These are phyloP conservation scores for Clathrus columnatus DNA, from an alignment of 768 basidiomycete genomes.

Conservation along the genomic window DNA sequence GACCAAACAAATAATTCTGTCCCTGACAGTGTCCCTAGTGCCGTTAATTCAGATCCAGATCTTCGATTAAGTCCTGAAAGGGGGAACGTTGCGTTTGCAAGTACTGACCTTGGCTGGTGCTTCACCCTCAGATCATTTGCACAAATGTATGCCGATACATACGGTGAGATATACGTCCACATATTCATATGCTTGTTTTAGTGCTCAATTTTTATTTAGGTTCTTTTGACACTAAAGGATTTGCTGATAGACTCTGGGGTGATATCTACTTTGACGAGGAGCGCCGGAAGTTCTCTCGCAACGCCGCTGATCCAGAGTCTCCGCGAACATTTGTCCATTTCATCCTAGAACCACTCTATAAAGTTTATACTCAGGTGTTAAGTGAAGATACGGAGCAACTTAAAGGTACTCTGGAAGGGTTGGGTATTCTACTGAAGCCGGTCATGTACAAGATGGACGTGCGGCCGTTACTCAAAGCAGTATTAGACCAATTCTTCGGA, in stretches of 20 bases:
- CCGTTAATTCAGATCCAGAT: constrained; percentile 83
- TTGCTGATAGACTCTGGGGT: constrained; percentile 92
- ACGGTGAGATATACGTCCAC: constrained; percentile 40
- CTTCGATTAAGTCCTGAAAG: constrained; percentile 86
- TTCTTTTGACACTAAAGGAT: constrained; percentile 70
- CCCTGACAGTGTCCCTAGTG: constrained; percentile 28
- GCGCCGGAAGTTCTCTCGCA: constrained; percentile 83
- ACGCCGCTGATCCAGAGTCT: constrained; percentile 69
- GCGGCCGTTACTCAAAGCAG: constrained; percentile 84
- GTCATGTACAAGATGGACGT: constrained; percentile 99
- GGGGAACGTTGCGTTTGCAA: constrained; percentile 96
- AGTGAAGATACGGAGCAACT: constrained; percentile 90
- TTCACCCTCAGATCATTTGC: constrained; percentile 94
- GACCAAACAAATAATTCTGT: background rate
- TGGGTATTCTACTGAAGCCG: constrained; percentile 83
- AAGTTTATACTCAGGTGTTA: constrained; percentile 90
- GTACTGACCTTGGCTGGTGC: constrained; percentile 96
- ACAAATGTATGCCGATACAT: constrained; percentile 91
- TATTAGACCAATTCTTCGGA: constrained; percentile 95
- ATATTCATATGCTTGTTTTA: background rate
- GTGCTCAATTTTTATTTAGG: constrained; percentile 31
- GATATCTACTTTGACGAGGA: constrained; percentile 90
- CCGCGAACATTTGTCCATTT: constrained; percentile 90
- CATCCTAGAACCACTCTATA: constrained; percentile 92
- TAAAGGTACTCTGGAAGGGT: constrained; percentile 62